These are phyloP conservation scores for Dictyostelium intermedium DNA, from an alignment of 78 protist genomes.

Conservation along the genomic window DNA sequence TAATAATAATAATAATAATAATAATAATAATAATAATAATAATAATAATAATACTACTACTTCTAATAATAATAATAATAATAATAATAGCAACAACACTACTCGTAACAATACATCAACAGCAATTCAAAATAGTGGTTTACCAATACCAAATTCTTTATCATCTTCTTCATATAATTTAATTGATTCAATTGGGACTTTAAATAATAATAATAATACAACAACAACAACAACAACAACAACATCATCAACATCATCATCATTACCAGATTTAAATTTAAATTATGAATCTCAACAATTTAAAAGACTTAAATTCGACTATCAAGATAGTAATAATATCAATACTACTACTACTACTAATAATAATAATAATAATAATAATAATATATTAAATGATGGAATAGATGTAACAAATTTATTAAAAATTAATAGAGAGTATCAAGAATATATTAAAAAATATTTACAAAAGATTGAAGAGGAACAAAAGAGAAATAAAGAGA, in stretches of 20 bases:
- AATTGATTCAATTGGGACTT: background rate
- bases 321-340: background rate
- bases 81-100: background rate
- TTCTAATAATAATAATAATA: background rate
- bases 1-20: background rate
- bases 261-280: background rate
- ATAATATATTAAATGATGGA: background rate
- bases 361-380: background rate
- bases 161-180: background rate
- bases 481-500: background rate
- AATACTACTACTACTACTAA: background rate
- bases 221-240: background rate
- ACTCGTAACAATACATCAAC: background rate
- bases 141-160: background rate
- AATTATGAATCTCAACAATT: background rate
- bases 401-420: background rate
- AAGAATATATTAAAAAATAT: background rate
- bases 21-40: background rate
- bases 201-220: background rate
- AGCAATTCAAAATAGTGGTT: background rate
- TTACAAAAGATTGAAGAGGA: background rate
- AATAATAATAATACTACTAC: background rate
- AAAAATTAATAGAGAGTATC: slow-evolving; percentile 2
- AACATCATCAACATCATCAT: background rate
- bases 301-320: background rate